phyloP scores from a whole-genome alignment of 768 basidiomycete species.

The Pleurotus platypus region DNA sequence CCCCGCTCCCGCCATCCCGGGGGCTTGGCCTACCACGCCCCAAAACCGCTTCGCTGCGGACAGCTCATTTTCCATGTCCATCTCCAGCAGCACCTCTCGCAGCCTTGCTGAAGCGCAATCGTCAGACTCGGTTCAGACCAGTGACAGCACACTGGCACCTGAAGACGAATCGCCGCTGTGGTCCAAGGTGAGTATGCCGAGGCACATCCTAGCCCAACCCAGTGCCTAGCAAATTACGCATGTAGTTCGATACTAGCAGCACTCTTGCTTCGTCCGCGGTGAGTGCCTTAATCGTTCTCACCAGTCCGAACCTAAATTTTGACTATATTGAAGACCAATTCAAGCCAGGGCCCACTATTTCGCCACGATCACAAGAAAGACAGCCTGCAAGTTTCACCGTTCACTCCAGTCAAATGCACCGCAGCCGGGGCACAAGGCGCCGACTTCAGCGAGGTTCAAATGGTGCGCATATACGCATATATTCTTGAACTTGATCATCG shows the following conservation, averaged over 20 bases:
- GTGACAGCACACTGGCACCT: background rate
- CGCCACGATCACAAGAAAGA: background rate
- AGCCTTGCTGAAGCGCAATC: slow-evolving; percentile 1
- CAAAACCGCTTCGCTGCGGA: slow-evolving; percentile 1
- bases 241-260: background rate
- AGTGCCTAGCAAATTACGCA: no score
- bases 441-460: background rate
- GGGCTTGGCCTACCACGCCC: slow-evolving; percentile 38
- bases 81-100: background rate
- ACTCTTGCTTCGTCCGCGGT: slow-evolving; percentile 15
- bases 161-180: background rate
- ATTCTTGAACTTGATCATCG: background rate
- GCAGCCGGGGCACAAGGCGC: background rate
- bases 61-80: no score
- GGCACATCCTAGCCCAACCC: no score
- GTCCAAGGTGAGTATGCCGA: slow-evolving; percentile 1
- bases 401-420: background rate
- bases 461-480: slow-evolving; percentile 6
- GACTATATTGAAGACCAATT: background rate
- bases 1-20: slow-evolving; percentile 34
- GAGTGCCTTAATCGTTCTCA: slow-evolving; percentile 3
- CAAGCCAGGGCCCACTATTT: background rate
- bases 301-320: background rate
- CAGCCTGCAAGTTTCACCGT: background rate
- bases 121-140: background rate